Evolutionary conservation across 2,329 filamentous ascomycete genomes (phyloP), one percentile per base, ranked within the genome.

Genomic region (Neodidymelliopsis sp.): DNA sequence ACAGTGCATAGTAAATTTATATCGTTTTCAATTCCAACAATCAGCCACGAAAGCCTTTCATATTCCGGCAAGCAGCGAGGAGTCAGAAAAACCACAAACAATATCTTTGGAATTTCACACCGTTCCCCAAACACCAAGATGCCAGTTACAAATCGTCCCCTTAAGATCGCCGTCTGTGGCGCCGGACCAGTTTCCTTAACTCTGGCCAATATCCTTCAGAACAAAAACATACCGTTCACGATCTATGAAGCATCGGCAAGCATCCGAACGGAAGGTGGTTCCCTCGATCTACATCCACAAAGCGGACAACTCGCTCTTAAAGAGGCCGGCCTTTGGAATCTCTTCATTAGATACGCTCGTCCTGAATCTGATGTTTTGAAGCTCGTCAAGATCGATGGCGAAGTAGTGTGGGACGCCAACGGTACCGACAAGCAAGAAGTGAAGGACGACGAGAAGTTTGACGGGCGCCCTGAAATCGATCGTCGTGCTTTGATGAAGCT

Each of bases 201-300:
- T 35, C 72, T 84, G 1, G 81, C 79, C 29, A 76, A 79, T 15
- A 74, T 85, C 25, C 75, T 85, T 6, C 71, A 79, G 38, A 63
- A 74, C n/a, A 70, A 77, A 47, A 66, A 70, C 36, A 71, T 82
- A 37, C 64, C 77, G 4, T 75, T 76, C 50, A 78, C 74, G 6
- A 67, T 85, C 19, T 85, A 78, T 56, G 65, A 69, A 79, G 44
- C 61, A 9, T 41, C 57, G 4, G n/a, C 57, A 4, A 19, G 31
- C 72, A 4, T 63, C 34, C 84, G 65, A 6, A 59, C 67, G 18
- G 54, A 63, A 52, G 63, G 66, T 28, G 64, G 65, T 2, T 54
- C 54, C n/a, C 74, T 85, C 2, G 82, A 84, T 57, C 66, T 85
- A 7, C 81, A 85, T 54, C 76, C 75, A 0, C 54, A 69, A 3